Evolutionary conservation across 2,329 filamentous ascomycete genomes (phyloP), one percentile per base, ranked within the genome.

Genomic region (Aspergillus transmontanensis): DNA sequence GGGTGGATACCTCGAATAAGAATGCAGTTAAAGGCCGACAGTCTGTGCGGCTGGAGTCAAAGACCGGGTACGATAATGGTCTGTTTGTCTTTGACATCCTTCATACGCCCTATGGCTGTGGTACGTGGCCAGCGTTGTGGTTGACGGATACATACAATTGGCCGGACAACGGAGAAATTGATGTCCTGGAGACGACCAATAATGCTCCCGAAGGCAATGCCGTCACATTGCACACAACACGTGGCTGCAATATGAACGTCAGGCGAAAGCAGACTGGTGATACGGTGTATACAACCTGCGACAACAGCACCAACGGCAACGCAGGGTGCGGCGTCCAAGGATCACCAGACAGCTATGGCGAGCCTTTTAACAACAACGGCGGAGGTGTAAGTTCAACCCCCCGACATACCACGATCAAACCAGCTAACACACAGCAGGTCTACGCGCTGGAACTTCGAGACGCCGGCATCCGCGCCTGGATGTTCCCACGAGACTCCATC

Each of bases 51-150:
- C 78, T 90, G 61, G 82, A 86, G 64, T 90, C 87, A 41, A 88
- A 86, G 71, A 79, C 75, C 51, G 84, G 84, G 51, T 90, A 89
- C 75, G 75, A 87, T 69, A 76, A 73, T n/a, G 88, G 88, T 0
- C 83, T 90, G n/a, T 90, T 90, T 76, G 79, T 90, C 69, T 90
- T 90, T 69, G 87, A 90, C 71, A 80, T 90, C 66, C 81, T 84
- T 64, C 88, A 90, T 75, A 85, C 85, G 0, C 88, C 88, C 0
- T 85, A 82, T 69, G 88, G 87, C 48, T 90, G 88, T 70, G 87
- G 82, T 4, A 87, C 84, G 26, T 90, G 86, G 89, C 86, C 87
- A 2, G 84, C 89, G 0, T 81, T 91, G 12, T 91, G 89, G 89
- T 80, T 91, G 7, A 81, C 82, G 0, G 89, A 91, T 72, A 78